A percentile compares a stretch with the other conserved stretches of the same genome.
phyloP scores from a whole-genome alignment of 1,139 yeast genomes.

The Suzukiozyma palmioleophila region DNA sequence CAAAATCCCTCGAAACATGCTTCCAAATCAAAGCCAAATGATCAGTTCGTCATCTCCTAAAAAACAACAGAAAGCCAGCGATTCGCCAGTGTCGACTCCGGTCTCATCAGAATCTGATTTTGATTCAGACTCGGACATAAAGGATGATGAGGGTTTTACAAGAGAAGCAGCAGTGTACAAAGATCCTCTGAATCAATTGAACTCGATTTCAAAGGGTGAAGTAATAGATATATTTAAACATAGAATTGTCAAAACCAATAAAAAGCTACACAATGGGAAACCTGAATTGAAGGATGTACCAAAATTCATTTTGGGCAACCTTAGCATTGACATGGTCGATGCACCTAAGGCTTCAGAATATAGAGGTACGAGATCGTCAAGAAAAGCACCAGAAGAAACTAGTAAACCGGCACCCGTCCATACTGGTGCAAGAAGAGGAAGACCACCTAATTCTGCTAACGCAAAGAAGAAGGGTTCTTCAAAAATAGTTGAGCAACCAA shows the following conservation, averaged over 20 bases:
- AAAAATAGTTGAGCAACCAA: background rate
- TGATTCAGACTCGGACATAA: slow-evolving; percentile 1
- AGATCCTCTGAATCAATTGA: slow-evolving; percentile 6
- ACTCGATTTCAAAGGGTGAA: slow-evolving; percentile 20
- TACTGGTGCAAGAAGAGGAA: background rate
- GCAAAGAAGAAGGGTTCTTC: background rate
- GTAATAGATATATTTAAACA: slow-evolving; percentile 21
- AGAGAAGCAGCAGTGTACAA: slow-evolving; percentile 3
- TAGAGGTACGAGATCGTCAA: slow-evolving; percentile 7
- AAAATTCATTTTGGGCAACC: slow-evolving; percentile 4
- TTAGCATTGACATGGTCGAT: slow-evolving; percentile 10
- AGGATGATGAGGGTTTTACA: background rate
- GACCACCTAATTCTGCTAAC: background rate
- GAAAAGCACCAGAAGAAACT: slow-evolving; percentile 7
- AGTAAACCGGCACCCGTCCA: background rate
- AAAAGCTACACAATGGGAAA: slow-evolving; percentile 8
- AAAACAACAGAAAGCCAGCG: background rate
- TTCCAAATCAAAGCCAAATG: slow-evolving; percentile 1
- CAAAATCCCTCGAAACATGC: background rate
- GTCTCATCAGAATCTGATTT: background rate
- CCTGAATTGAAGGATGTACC: slow-evolving; percentile 7
- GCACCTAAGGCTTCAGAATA: slow-evolving; percentile 4
- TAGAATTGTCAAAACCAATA: slow-evolving; percentile 15
- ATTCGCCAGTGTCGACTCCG: background rate
- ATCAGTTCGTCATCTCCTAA: slow-evolving; percentile 1